Evolutionary conservation across 306 rosid genomes (phyloP).

Genomic region (Begonia peltatifolia): DNA sequence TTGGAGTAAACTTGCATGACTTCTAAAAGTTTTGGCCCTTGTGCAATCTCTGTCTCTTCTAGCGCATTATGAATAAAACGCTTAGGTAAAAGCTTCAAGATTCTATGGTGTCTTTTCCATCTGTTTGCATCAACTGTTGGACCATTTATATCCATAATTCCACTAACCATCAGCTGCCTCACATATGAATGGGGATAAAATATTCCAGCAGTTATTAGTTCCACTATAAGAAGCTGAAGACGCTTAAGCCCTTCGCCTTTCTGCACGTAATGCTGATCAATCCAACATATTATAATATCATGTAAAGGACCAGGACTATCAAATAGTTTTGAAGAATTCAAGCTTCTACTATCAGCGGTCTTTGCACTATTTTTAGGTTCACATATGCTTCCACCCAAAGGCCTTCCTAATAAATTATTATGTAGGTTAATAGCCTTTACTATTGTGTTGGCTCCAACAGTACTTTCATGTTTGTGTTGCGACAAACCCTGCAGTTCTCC

Average conservation of each 20-base stretch:
- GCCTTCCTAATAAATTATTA: constrained; percentile 17
- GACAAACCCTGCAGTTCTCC: constrained; percentile 34
- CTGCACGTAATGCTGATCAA: constrained; percentile 82
- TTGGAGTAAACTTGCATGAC: constrained; percentile 49
- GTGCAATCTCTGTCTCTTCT: constrained; percentile 53
- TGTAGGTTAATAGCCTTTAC: constrained; percentile 30
- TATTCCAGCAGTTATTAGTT: constrained; percentile 66
- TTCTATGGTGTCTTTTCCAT: constrained; percentile 48
- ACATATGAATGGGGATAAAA: constrained; percentile 83
- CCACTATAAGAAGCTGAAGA: constrained; percentile 60
- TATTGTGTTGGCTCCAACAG: constrained; percentile 13
- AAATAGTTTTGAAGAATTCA: constrained; percentile 26
- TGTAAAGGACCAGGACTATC: constrained; percentile 94
- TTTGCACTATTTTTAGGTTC: constrained; percentile 27
- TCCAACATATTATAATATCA: constrained; percentile 90
- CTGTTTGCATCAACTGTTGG: constrained; percentile 38
- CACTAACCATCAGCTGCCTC: constrained; percentile 85
- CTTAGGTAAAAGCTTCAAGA: constrained; percentile 68
- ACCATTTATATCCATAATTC: constrained; percentile 63
- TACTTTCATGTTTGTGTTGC: constrained; percentile 22
- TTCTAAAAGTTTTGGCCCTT: constrained; percentile 44
- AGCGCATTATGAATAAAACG: constrained; percentile 38
- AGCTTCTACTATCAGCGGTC: constrained; percentile 17
- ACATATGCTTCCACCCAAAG: constrained; percentile 15
- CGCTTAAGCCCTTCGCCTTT: constrained; percentile 76